Percentiles rank a stretch among this genome's conserved stretches.
These are phyloP conservation scores for Eutreptiella sp. DNA, from an alignment of 208 protist genomes.

Conservation along the genomic window DNA sequence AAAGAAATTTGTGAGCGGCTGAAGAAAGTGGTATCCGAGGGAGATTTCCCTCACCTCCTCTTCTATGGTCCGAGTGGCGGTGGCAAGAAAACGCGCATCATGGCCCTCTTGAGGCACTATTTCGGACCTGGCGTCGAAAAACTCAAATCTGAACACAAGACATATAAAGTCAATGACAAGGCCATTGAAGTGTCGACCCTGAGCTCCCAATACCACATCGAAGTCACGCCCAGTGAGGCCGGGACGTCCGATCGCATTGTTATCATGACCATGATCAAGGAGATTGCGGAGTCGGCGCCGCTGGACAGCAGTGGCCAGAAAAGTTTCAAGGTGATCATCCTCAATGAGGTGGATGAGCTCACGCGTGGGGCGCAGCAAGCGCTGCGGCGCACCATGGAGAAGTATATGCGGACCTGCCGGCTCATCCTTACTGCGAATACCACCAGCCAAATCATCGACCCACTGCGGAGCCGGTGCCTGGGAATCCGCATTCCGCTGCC, in stretches of 20 bases:
- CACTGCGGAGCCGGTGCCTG: constrained; percentile 95
- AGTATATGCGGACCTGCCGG: constrained; percentile 94
- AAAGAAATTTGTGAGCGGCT: constrained; percentile 75
- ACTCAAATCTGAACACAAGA: constrained; percentile 78
- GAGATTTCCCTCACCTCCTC: constrained; percentile 93
- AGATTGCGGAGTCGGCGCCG: constrained; percentile 91
- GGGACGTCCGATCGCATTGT: constrained; percentile 94
- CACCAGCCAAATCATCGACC: constrained; percentile 88
- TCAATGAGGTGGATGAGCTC: constrained; percentile 95
- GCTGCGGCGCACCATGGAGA: constrained; percentile 99
- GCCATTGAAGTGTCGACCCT: constrained; percentile 92
- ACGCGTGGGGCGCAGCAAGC: constrained; percentile 95
- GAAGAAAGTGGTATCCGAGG: constrained; percentile 60
- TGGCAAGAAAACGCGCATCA: constrained; percentile 92
- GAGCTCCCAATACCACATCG: constrained; percentile 94
- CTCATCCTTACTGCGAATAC: constrained; percentile 90
- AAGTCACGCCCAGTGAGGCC: constrained; percentile 97
- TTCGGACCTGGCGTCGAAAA: constrained; percentile 77
- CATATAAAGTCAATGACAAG: constrained; percentile 77
- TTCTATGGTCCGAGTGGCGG: constrained; percentile 93
- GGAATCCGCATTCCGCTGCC: constrained; percentile 91
- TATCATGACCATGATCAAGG: constrained; percentile 96
- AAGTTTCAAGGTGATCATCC: constrained; percentile 89
- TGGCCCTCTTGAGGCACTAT: constrained; percentile 82
- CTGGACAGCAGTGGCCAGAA: constrained; percentile 37